A percentile compares a stretch with the other conserved stretches of the same genome.
Evolutionary conservation across 179 eudicot genomes (phyloP).

Genomic region (Silene vulgaris): DNA sequence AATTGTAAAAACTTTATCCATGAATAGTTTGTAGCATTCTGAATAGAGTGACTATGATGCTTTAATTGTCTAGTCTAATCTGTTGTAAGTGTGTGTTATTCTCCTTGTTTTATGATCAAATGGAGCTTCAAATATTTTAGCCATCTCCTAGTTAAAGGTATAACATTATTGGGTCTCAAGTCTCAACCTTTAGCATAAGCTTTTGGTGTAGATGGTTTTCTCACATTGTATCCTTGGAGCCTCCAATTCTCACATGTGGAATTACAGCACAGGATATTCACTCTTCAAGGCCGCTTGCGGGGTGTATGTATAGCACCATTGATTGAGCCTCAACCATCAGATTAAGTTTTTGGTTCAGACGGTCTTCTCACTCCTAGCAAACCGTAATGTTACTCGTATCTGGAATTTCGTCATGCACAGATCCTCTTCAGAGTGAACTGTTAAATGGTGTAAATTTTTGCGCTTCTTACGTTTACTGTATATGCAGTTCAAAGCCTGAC

Average conservation of each 20-base stretch:
- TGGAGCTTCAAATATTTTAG: conserved; percentile 1
- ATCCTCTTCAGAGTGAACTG: not conserved
- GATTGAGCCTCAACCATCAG: too few species aligned
- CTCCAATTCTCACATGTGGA: too few species aligned
- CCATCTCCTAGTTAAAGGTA: not conserved
- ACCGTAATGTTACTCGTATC: not conserved
- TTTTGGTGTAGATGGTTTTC: too few species aligned
- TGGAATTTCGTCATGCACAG: not conserved
- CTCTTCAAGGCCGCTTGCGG: too few species aligned
- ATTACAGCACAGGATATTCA: too few species aligned
- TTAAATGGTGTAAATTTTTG: not conserved
- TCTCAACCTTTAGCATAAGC: too few species aligned
- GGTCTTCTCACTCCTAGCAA: not conserved
- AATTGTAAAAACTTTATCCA: not conserved
- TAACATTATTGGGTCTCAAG: too few species aligned
- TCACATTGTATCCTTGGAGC: too few species aligned
- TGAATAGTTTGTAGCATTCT: not conserved
- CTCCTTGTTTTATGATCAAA: not conserved
- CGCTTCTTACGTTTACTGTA: not conserved
- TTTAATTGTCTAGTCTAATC: not conserved
- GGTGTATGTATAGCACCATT: too few species aligned
- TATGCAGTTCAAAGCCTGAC: not conserved
- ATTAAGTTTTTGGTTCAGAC: too few species aligned
- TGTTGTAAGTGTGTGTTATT: not conserved
- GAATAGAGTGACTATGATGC: not conserved